Evolutionary conservation across 257 asterid species (phyloP).

Genomic region (Nemophila menziesii): DNA sequence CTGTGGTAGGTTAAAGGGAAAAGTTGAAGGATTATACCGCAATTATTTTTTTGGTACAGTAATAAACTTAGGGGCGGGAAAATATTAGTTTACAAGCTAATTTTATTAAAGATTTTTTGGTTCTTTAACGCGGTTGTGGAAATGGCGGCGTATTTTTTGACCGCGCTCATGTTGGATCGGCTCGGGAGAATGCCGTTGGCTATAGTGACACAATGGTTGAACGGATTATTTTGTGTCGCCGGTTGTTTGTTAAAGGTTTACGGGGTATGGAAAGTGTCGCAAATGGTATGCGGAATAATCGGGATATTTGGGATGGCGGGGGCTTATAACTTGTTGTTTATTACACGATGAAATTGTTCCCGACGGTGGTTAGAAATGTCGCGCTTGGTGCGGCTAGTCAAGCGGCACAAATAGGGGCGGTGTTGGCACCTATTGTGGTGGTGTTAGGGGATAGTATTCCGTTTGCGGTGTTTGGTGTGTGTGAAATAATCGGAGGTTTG

Average conservation of each 20-base stretch:
- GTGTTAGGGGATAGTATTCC: constrained; percentile 59
- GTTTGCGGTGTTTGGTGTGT: constrained; percentile 49
- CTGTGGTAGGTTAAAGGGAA: no score
- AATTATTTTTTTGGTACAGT: no score
- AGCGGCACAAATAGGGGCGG: constrained; percentile 79
- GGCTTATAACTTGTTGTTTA: constrained; percentile 59
- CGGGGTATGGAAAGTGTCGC: constrained; percentile 19
- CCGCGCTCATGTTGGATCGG: constrained; percentile 47
- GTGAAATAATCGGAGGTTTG: constrained; percentile 60
- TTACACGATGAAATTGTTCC: constrained; percentile 71
- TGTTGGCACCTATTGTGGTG: constrained; percentile 62
- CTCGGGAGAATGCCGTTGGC: constrained; percentile 66
- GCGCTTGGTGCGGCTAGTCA: constrained; percentile 76
- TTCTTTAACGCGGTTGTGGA: constrained; percentile 64
- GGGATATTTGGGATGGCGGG: constrained; percentile 92
- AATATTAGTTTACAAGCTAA: no score
- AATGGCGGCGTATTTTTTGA: constrained; percentile 70
- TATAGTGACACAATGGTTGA: constrained; percentile 66
- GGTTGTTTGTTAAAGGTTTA: constrained; percentile 37
- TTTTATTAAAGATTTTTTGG: no score
- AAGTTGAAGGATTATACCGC: no score
- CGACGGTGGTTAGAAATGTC: constrained; percentile 71
- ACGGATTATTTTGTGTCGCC: constrained; percentile 46
- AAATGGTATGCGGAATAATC: constrained; percentile 41
- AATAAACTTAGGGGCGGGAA: no score